Evolutionary conservation across 179 eudicot species (phyloP).

Genomic region (Gypsophila paniculata): DNA sequence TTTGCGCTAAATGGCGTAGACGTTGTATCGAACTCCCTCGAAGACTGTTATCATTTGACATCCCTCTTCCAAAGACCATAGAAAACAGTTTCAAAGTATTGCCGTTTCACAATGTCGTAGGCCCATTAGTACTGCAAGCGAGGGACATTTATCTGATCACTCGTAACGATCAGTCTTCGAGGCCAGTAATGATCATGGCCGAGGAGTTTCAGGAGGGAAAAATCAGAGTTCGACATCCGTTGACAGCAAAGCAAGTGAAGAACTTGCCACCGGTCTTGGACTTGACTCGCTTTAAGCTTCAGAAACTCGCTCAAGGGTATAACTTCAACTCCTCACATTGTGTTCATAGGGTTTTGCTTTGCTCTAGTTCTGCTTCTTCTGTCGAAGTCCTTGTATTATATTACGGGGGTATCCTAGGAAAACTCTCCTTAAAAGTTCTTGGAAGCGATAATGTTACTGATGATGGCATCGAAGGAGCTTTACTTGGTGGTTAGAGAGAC

Average conservation of each 20-base stretch:
- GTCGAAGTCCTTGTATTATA: slow-evolving; percentile 17
- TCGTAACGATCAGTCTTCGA: slow-evolving; percentile 1
- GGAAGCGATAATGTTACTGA: background rate
- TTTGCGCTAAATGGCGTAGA: slow-evolving; percentile 16
- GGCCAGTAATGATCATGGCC: slow-evolving; percentile 29
- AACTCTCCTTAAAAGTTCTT: background rate
- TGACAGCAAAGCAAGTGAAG: slow-evolving; percentile 15
- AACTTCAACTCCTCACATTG: slow-evolving; percentile 1
- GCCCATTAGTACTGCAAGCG: slow-evolving; percentile 8
- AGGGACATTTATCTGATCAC: slow-evolving; percentile 21
- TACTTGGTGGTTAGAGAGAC: slow-evolving; percentile 19
- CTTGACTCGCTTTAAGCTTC: slow-evolving; percentile 10
- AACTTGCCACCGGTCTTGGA: background rate
- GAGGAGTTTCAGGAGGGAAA: slow-evolving; percentile 15
- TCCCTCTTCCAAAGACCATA: slow-evolving; percentile 12
- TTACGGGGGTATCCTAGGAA: slow-evolving; percentile 10
- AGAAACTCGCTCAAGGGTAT: slow-evolving; percentile 18
- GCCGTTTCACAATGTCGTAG: slow-evolving; percentile 13
- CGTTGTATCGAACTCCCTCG: background rate
- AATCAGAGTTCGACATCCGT: slow-evolving; percentile 14
- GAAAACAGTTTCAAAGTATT: background rate
- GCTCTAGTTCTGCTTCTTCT: slow-evolving; percentile 13
- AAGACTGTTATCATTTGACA: background rate
- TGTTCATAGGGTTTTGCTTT: slow-evolving; percentile 19
- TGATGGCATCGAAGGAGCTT: background rate